Conservation (phyloP, 148 eudicot species). For the Camellia sinensis region DNA sequence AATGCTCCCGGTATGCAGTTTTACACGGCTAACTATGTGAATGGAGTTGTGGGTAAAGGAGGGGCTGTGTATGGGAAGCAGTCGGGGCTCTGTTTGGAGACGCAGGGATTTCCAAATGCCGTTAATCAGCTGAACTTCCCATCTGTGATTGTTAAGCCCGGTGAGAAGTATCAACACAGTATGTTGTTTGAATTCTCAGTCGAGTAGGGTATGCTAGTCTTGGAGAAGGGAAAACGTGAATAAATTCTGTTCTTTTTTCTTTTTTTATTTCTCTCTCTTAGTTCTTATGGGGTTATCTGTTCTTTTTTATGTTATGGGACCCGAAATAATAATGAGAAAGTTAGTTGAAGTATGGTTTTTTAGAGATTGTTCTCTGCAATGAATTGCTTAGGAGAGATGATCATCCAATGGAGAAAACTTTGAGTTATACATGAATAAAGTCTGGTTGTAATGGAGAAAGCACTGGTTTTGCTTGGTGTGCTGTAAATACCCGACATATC, state of each 20-base stretch:
- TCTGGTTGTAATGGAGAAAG: too few relatives aligned
- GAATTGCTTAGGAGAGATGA: too few relatives aligned
- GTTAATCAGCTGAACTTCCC: conserved; percentile 75
- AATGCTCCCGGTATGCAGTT: conserved; percentile 93
- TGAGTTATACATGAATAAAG: too few relatives aligned
- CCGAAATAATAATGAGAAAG: background rate
- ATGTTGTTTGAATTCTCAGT: conserved; percentile 82
- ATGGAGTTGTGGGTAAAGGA: conserved; percentile 86
- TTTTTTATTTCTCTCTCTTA: background rate
- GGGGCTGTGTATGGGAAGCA: conserved; percentile 77
- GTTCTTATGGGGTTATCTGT: background rate
- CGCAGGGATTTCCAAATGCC: conserved; percentile 92
- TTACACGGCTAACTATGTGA: conserved; percentile 80
- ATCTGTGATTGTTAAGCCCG: conserved; percentile 64
- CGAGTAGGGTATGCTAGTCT: conserved; percentile 30
- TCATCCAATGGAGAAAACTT: too few relatives aligned
- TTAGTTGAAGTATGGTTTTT: background rate
- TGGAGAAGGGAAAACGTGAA: background rate
- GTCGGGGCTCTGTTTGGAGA: conserved; percentile 73
- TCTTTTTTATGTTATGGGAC: background rate
- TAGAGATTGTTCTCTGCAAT: too few relatives aligned
- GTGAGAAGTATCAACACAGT: conserved; percentile 73
- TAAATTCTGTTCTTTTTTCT: background rate
- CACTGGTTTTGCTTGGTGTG: too few relatives aligned
- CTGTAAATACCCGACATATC: too few relatives aligned